Evolutionary conservation across 75 land plant genomes (phyloP).

Genomic region (Adiantum capillusveneris): DNA sequence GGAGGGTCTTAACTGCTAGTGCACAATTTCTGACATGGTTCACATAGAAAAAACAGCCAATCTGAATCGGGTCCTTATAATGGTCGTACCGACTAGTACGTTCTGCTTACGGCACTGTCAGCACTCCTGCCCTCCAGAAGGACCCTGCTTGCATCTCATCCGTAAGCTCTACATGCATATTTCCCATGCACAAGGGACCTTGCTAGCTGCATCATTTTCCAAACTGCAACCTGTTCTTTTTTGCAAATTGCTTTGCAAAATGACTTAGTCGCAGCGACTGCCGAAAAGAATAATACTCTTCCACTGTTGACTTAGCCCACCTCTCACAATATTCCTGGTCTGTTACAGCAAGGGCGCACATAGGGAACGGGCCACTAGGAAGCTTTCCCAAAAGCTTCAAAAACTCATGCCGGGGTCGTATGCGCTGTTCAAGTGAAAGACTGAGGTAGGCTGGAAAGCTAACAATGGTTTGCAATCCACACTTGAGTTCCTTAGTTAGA

Average conservation of each 20-base stretch:
- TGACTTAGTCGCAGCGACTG: conserved; percentile 37
- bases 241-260: conserved; percentile 34
- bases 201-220: no score
- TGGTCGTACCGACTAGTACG: no score
- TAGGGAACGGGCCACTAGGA: conserved; percentile 68
- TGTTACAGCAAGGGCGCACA: conserved; percentile 58
- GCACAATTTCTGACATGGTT: no score
- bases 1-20: no score
- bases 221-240: conserved; percentile 6
- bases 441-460: conserved; percentile 74
- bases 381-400: conserved; percentile 61
- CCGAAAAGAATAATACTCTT: conserved; percentile 63
- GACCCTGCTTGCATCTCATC: no score
- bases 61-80: no score
- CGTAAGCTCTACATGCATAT: no score
- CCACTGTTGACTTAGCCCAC: conserved; percentile 71
- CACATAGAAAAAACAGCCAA: no score
- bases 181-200: no score
- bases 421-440: conserved; percentile 76
- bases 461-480: conserved; percentile 54
- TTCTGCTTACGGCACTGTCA: no score
- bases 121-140: no score
- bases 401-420: conserved; percentile 73
- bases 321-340: conserved; percentile 64
- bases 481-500: conserved; percentile 60